A percentile compares a stretch with the other conserved stretches of the same genome.
Evolutionary conservation across 2,329 filamentous ascomycete genomes (phyloP).

Genomic region (Amphichorda felina): DNA sequence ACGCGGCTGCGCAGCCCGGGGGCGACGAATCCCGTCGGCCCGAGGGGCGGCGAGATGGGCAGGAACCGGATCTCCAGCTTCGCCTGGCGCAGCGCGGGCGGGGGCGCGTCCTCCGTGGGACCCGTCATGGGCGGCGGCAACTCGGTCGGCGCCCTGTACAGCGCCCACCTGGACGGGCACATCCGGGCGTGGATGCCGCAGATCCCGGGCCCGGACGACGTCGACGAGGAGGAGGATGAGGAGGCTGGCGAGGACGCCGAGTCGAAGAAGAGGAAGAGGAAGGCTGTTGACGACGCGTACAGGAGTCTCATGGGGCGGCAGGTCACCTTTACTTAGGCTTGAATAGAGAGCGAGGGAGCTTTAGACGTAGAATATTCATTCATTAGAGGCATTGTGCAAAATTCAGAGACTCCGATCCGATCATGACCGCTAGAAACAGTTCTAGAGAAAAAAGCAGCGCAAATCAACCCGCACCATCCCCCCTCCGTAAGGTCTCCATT

Average conservation of each 20-base stretch:
- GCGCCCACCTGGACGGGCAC: slow-evolving; percentile 71
- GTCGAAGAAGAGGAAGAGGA: slow-evolving; percentile 51
- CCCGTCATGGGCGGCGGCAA: slow-evolving; percentile 48
- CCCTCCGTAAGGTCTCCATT: too few species aligned
- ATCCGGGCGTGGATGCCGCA: slow-evolving; percentile 69
- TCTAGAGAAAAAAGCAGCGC: neutral
- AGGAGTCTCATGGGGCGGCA: slow-evolving; percentile 61
- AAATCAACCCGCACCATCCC: too few species aligned
- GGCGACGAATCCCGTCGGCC: slow-evolving; percentile 29
- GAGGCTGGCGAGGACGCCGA: slow-evolving; percentile 28
- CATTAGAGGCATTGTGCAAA: neutral
- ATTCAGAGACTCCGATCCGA: neutral
- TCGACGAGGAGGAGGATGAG: slow-evolving; percentile 35
- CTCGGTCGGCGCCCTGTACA: slow-evolving; percentile 53
- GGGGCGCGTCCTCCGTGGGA: slow-evolving; percentile 43
- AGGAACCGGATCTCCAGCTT: slow-evolving; percentile 62
- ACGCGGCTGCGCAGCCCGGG: slow-evolving; percentile 58
- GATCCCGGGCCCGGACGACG: slow-evolving; percentile 35
- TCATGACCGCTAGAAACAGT: neutral
- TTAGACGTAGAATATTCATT: too few species aligned
- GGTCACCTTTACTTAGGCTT: slow-evolving; percentile 44
- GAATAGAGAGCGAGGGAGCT: too few species aligned
- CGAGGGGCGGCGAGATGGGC: slow-evolving; percentile 36
- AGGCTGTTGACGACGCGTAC: slow-evolving; percentile 71
- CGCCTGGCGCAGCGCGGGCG: slow-evolving; percentile 56